These are phyloP conservation scores for Pseudogymnoascus sp. DNA, from an alignment of 2,329 filamentous ascomycete species.

Conservation along the genomic window DNA sequence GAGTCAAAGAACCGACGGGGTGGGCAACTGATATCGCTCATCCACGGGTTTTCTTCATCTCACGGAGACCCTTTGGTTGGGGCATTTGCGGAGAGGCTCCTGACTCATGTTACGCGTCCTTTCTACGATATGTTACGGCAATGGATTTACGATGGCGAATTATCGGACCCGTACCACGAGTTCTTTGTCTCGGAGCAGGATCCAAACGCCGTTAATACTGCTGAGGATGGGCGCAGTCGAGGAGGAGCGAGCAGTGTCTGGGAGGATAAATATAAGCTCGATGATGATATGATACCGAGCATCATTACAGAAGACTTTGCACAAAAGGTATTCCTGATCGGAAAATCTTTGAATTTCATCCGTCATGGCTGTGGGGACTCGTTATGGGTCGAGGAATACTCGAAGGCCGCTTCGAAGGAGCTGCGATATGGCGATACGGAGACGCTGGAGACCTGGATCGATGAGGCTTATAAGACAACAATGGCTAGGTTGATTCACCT, in stretches of 20 bases:
- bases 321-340: constrained; percentile 92
- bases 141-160: constrained; percentile 97
- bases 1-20: constrained; percentile 79
- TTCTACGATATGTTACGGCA: constrained; percentile 94
- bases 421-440: constrained; percentile 88
- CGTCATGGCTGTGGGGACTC: constrained; percentile 90
- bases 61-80: constrained; percentile 94
- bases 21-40: constrained; percentile 85
- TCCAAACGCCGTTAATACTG: constrained; percentile 37
- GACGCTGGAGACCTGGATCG: constrained; percentile 84
- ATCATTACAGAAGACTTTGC: constrained; percentile 93
- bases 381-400: constrained; percentile 92
- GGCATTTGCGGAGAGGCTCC: constrained; percentile 81
- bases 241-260: constrained; percentile 80
- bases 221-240: constrained; percentile 42
- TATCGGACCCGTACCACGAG: constrained; percentile 90
- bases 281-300: constrained; percentile 77
- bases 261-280: constrained; percentile 93
- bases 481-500: constrained; percentile 91
- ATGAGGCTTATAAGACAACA: constrained; percentile 94
- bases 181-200: constrained; percentile 90
- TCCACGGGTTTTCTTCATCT: constrained; percentile 86
- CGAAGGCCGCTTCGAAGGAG: constrained; percentile 85
- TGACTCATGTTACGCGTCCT: constrained; percentile 79
- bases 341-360: constrained; percentile 97